Base-by-base conservation (phyloP, 129 eudicot genomes). In the Arctium lappa region DNA sequence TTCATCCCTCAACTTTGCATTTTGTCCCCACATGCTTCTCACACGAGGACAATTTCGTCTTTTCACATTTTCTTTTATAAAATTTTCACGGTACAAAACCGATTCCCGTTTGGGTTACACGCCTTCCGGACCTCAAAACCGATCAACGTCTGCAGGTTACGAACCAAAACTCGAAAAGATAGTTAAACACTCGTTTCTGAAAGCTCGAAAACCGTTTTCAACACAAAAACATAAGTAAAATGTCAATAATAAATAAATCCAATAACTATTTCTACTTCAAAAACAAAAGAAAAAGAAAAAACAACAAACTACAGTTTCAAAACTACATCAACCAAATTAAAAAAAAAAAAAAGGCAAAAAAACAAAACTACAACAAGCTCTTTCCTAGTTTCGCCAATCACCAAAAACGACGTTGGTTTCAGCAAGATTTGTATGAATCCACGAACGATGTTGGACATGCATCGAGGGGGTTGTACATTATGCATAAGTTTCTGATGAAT, bases 211-310 rank as follows among this genome's bases (percentile, higher is more conserved):
- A 38, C 34, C 9, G 15, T 40, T 38, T 38, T 69, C 66, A 81
- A 73, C 39, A 72, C 62, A 33, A 12, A 53, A 80, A 11, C 18
- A 37, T 73, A 81, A 3, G 44, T 46, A 69, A n/a, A 77, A 73
- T 22, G 78, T 82, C 84, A 78, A 78, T 73, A 85, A 85, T 72
- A 88, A 88, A 88, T 85, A 79, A 88, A 88, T 88, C 85, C 86
- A 88, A 88, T 88, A 85, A 70, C 82, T 85, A 56, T 73, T 39
- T 88, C 80, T 81, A 60, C 39, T 68, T 69, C 12, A 66, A 74
- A 60, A 85, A 74, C 73, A 63, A 46, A 79, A 84, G 50, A 79
- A 15, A 78, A 74, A 36, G 77, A 88, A 66, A n/a, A n/a, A n/a
- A n/a, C n/a, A n/a, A 18, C 72, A 75, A 60, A 63, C 79, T 80